Evolutionary conservation across 805 yeast species (phyloP).

Genomic region (Metschnikowia koreensis): DNA sequence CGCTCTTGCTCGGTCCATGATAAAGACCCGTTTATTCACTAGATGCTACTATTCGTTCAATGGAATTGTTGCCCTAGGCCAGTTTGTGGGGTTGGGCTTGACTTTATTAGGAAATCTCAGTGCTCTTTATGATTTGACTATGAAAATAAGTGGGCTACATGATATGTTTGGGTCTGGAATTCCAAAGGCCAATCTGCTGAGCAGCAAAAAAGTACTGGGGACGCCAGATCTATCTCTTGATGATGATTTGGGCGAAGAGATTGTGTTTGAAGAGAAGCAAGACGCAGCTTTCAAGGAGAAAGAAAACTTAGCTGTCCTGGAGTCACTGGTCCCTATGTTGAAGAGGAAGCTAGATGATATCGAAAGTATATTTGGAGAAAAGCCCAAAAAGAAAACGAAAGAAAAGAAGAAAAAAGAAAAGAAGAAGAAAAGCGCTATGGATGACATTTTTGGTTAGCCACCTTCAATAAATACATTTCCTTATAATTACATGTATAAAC

Average conservation of each 20-base stretch:
- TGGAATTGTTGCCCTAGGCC: constrained; percentile 69
- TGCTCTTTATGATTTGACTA: constrained; percentile 33
- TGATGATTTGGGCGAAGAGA: constrained; percentile 19
- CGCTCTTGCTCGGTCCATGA: constrained; percentile 27
- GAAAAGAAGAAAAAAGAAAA: constrained; percentile 31
- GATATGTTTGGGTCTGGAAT: neutral
- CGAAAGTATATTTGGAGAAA: constrained; percentile 8
- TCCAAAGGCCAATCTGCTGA: neutral
- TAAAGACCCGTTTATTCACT: constrained; percentile 37
- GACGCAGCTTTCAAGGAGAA: neutral
- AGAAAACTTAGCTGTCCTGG: neutral
- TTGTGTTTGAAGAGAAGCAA: constrained; percentile 1
- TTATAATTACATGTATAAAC: neutral
- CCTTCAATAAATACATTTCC: neutral
- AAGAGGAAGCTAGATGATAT: constrained; percentile 17
- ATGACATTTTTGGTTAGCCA: constrained; percentile 65
- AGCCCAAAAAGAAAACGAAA: constrained; percentile 11
- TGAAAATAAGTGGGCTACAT: constrained; percentile 1
- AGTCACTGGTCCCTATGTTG: constrained; percentile 16
- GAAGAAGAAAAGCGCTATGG: constrained; percentile 58
- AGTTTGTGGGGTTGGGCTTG: constrained; percentile 72
- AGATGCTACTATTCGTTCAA: constrained; percentile 61
- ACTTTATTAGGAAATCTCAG: constrained; percentile 59
- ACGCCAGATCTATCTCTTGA: neutral
- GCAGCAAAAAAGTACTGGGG: neutral